Base-by-base conservation (phyloP, 495 filamentous ascomycete species). In the Aspergillus olivimuriae region DNA sequence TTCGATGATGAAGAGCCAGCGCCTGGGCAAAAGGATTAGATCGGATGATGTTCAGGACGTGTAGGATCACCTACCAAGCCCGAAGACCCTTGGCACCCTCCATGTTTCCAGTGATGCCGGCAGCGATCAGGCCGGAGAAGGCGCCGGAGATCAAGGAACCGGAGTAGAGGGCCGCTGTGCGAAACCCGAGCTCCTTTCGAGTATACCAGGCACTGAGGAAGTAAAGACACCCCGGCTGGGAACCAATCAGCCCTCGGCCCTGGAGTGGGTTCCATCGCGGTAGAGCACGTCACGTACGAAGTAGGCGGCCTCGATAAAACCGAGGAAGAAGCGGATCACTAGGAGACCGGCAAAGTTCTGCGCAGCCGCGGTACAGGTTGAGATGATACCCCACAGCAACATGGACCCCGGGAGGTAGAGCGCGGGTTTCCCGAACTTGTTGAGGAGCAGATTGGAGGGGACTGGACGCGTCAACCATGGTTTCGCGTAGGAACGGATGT, bases 321-420 rank as follows among this genome's bases (percentile, higher is more conserved):
- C 83, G 0, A 89, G 69, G 48, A 84, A 83, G 68, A 87, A 87
- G 12, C 83, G 77, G 36, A 78, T 73, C 3, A 76, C 79, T 16
- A 84, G 63, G 30, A 87, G 66, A 1, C 82, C 82, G 28, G 70
- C 70, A 50, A 72, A 83, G 50, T 65, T 83, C 15, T 68, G 58
- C 1, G 74, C 77, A 6, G 65, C 76, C 26, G 79, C 79, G 2
- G 82, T 83, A 0, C 66, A 65, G 0, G 77, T 77, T 0, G 80
- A 84, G 41, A 88, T 82, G n/a, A 80, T 61, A n/a, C 82, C 82
- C 84, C 84, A 88, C 3, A 82, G 44, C 16, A 82, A 62, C 80
- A 85, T 87, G 22, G 75, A 73, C 26, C 59, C 55, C 1, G 80
- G 80, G 4, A 89, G 70, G 52, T 86, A 87, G 14, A 84, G 45